phyloP scores from a whole-genome alignment of 164 flowering plant genomes.

The Vitis amurensis region DNA sequence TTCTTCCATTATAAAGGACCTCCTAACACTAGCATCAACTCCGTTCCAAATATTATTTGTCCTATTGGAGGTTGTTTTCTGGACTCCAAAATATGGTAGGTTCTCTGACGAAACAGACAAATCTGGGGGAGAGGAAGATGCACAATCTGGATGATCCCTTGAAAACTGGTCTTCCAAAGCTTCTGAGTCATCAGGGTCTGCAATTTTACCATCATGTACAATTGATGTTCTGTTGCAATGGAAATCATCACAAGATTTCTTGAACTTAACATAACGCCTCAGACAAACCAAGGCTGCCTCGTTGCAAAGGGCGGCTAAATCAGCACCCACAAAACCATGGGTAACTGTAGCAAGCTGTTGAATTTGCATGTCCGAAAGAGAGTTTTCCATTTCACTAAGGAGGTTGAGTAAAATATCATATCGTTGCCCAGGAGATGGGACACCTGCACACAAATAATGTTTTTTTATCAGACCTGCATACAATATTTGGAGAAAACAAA shows the following conservation, averaged over 20 bases:
- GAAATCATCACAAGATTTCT: constrained; percentile 13
- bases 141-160: constrained; percentile 25
- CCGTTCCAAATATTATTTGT: constrained; percentile 9
- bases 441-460: constrained; percentile 54
- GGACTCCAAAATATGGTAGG: constrained; percentile 8
- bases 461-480: no score
- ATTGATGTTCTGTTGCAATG: constrained; percentile 6
- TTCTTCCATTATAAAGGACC: constrained; percentile 13
- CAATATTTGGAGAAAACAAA: constrained; percentile 1
- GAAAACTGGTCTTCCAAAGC: constrained; percentile 8
- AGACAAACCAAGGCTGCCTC: constrained; percentile 78
- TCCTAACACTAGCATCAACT: constrained; percentile 4
- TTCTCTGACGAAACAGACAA: constrained; percentile 23
- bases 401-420: constrained; percentile 60
- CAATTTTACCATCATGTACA: constrained; percentile 12
- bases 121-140: constrained; percentile 26
- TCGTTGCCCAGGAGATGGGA: constrained; percentile 85
- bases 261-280: constrained; percentile 42
- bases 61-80: constrained; percentile 4
- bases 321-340: constrained; percentile 98
- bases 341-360: constrained; percentile 63
- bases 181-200: constrained; percentile 14
- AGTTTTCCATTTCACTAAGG: constrained; percentile 64
- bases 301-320: constrained; percentile 81
- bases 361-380: constrained; percentile 56